Evolutionary conservation across 2,329 filamentous ascomycete species (phyloP), one percentile per base, ranked within the genome.

Genomic region (Mycosphaerella sp.): DNA sequence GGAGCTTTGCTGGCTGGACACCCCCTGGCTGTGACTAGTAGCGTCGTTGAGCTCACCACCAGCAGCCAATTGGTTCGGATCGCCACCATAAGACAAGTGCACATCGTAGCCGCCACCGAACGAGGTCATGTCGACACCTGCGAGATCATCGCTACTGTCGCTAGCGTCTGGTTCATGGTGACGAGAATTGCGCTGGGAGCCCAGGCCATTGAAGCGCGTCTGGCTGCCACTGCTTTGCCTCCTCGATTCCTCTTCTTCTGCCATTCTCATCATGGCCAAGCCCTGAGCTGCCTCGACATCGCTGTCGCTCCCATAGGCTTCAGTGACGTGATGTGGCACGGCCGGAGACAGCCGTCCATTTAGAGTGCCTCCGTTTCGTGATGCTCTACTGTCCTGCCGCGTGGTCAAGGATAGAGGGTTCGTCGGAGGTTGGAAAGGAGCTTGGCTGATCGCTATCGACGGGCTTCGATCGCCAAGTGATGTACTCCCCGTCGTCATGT

Each of bases 271-370:
- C 59, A 89, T 89, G 65, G 87, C 80, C 45, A 94, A 73, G 13
- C 93, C 91, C 54, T 88, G 88, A 35, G 86, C 84, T 16, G 86
- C 91, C 68, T 96, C 91, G 0, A 86, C 82, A 64, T 97, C 91
- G 64, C 89, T 94, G 44, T 94, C 89, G 49, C 91, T 86, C 56
- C 76, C 75, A 59, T 77, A 77, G 5, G 45, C 71, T 53, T 71
- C 71, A 53, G 74, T 73, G 35, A 73, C 67, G 52, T 72, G 70
- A 44, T 74, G 66, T 48, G 72, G 71, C 1, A 68, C 66, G 3
- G 68, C 71, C 4, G 73, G 74, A 4, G 64, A 74, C 9, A 71
- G 64, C 55, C 73, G 72, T 2, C 75, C 76, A 59, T 83, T 67
- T 9, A 55, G 40, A 32, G 56, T 58, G 1, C 30, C 30, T 34